Evolutionary conservation across 108 stramenopile genomes (phyloP).

Genomic region (Nannochloropsis gaditana): DNA sequence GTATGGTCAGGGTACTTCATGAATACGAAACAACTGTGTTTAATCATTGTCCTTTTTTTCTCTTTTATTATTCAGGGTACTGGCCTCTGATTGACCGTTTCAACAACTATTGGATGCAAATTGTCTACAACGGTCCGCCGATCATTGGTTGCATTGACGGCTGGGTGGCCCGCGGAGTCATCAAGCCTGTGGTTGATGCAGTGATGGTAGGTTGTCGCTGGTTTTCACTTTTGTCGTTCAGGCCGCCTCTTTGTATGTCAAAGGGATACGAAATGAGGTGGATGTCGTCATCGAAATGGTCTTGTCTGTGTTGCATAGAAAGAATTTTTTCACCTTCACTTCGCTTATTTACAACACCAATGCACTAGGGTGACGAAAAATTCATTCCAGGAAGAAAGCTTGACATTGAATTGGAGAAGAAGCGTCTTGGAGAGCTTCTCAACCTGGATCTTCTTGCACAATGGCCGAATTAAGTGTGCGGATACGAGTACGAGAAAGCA

Average conservation of each 20-base stretch:
- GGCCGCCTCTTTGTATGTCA: too few species aligned
- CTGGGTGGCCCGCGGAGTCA: slow-evolving; percentile 7
- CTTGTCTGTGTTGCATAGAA: not conserved
- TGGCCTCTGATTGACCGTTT: not conserved
- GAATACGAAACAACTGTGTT: not conserved
- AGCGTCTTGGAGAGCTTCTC: not conserved
- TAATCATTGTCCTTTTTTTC: not conserved
- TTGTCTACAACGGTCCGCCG: not conserved
- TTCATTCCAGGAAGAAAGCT: not conserved
- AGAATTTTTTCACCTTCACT: not conserved
- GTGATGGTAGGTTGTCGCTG: not conserved
- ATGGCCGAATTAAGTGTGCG: not conserved
- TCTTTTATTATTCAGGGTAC: not conserved
- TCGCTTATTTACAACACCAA: not conserved
- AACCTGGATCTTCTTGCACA: slow-evolving; percentile 7
- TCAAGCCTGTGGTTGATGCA: slow-evolving; percentile 7
- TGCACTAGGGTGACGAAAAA: slow-evolving; percentile 3
- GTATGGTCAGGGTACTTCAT: not conserved
- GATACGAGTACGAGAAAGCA: not conserved
- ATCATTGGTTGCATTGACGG: slow-evolving; percentile 15
- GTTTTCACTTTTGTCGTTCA: not conserved
- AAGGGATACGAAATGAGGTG: too few species aligned
- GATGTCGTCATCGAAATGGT: not conserved
- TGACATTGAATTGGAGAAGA: not conserved
- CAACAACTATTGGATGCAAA: slow-evolving; percentile 20